Conservation (phyloP, 2,329 filamentous ascomycete species). For the Blumeriella jaapii region DNA sequence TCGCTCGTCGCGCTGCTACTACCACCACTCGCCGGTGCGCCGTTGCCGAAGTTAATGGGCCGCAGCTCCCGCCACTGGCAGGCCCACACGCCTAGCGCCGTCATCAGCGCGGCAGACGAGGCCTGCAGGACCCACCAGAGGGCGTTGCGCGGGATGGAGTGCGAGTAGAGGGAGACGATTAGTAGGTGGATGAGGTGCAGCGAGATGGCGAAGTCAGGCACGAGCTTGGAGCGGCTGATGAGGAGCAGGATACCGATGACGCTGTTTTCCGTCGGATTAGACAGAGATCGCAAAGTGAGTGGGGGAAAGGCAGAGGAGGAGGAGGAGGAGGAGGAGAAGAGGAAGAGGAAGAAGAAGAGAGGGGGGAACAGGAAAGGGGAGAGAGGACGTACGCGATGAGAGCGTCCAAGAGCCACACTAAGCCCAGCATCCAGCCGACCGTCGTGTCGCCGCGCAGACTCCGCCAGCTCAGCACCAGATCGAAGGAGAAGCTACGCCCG, state of each 20-base stretch:
- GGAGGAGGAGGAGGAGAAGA: not conserved
- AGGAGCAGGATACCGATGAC: constrained; percentile 73
- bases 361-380: no score
- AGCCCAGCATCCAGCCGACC: constrained; percentile 55
- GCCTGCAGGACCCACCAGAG: constrained; percentile 77
- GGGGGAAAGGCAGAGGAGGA: not conserved
- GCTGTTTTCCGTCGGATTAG: constrained; percentile 34
- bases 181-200: constrained; percentile 75
- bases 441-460: constrained; percentile 55
- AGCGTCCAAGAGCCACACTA: constrained; percentile 57
- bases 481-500: constrained; percentile 45
- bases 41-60: constrained; percentile 79
- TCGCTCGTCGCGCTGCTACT: constrained; percentile 15
- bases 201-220: constrained; percentile 88
- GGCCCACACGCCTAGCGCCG: constrained; percentile 70
- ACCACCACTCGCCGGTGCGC: no score
- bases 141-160: constrained; percentile 60
- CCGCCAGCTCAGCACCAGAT: constrained; percentile 52
- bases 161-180: constrained; percentile 66
- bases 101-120: constrained; percentile 51
- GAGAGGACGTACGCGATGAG: constrained; percentile 53
- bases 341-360: constrained; percentile 8
- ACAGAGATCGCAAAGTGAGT: not conserved
- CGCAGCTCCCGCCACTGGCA: constrained; percentile 83
- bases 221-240: constrained; percentile 81